These are phyloP conservation scores for Rhodotorula taiwanensis DNA, from an alignment of 768 basidiomycete species.

Conservation along the genomic window DNA sequence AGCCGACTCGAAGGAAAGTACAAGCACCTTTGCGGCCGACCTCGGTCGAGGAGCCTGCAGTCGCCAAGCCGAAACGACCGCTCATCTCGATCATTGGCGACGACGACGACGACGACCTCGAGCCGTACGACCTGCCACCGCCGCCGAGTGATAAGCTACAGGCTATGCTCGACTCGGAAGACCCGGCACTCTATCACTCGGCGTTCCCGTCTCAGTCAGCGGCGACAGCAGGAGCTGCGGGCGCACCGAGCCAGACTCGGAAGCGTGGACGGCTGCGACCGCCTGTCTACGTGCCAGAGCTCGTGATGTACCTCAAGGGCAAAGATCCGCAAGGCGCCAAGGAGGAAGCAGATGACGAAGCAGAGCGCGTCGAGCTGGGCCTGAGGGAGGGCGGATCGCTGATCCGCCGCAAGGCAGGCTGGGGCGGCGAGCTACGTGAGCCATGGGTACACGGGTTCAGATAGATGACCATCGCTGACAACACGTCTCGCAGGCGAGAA, in stretches of 20 bases:
- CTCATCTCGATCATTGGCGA: conserved; percentile 54
- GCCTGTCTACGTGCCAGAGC: conserved; percentile 83
- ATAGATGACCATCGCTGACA: too few species aligned
- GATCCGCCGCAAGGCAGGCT: conserved; percentile 72
- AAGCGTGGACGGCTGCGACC: conserved; percentile 66
- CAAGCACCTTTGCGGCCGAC: conserved; percentile 7
- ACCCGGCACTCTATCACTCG: conserved; percentile 63
- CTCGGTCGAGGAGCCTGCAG: conserved; percentile 5
- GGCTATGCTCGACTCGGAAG: conserved; percentile 65
- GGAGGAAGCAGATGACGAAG: conserved; percentile 59
- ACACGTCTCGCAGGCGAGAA: conserved; percentile 66
- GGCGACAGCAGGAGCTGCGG: neutral
- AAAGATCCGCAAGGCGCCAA: conserved; percentile 48
- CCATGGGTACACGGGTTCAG: too few species aligned
- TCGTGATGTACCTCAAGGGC: conserved; percentile 67
- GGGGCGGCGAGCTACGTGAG: conserved; percentile 82
- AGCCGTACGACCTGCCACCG: conserved; percentile 32
- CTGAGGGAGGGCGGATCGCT: conserved; percentile 71
- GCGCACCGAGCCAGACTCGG: conserved; percentile 62
- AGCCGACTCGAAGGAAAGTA: neutral
- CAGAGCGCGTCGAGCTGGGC: conserved; percentile 71
- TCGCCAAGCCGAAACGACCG: conserved; percentile 22
- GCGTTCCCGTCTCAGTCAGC: conserved; percentile 57
- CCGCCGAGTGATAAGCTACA: conserved; percentile 40
- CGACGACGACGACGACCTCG: conserved; percentile 32